Evolutionary conservation across 331 rosid genomes (phyloP).

Genomic region (Prunus yedoensis): DNA sequence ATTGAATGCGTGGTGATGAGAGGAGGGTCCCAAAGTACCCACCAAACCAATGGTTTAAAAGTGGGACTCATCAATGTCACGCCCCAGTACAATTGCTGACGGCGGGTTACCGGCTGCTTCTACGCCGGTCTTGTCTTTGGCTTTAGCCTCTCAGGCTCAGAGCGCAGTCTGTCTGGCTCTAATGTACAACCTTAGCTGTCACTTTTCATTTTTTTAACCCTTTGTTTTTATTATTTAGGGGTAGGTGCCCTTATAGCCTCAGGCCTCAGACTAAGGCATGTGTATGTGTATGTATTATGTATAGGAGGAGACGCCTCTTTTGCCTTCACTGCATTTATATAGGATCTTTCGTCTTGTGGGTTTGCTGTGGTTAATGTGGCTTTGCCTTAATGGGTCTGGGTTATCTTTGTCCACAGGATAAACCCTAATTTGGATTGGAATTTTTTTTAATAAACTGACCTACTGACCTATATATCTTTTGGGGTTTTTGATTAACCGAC

Average conservation of each 20-base stretch:
- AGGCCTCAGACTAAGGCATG: too few relatives aligned
- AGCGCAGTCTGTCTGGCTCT: slow-evolving; percentile 5
- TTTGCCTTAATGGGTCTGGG: neutral
- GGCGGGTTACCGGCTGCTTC: slow-evolving; percentile 35
- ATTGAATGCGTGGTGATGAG: neutral
- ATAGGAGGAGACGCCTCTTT: too few relatives aligned
- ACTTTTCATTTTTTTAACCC: neutral
- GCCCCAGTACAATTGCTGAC: slow-evolving; percentile 36
- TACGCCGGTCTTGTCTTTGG: slow-evolving; percentile 35
- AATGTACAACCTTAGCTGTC: neutral
- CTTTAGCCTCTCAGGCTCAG: neutral
- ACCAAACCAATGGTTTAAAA: neutral
- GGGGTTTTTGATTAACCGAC: neutral
- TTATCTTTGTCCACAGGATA: neutral
- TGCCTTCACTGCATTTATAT: too few relatives aligned
- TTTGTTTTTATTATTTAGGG: neutral
- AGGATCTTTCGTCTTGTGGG: neutral
- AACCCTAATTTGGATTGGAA: too few relatives aligned
- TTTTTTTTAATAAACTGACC: too few relatives aligned
- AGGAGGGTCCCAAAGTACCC: neutral
- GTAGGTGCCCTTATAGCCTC: neutral
- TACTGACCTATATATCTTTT: too few relatives aligned
- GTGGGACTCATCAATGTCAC: slow-evolving; percentile 25
- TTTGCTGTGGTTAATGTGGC: neutral
- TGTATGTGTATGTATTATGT: too few relatives aligned